Evolutionary conservation across 495 filamentous ascomycete species (phyloP), one percentile per base, ranked within the genome.

Genomic region (Acidomyces sp.): DNA sequence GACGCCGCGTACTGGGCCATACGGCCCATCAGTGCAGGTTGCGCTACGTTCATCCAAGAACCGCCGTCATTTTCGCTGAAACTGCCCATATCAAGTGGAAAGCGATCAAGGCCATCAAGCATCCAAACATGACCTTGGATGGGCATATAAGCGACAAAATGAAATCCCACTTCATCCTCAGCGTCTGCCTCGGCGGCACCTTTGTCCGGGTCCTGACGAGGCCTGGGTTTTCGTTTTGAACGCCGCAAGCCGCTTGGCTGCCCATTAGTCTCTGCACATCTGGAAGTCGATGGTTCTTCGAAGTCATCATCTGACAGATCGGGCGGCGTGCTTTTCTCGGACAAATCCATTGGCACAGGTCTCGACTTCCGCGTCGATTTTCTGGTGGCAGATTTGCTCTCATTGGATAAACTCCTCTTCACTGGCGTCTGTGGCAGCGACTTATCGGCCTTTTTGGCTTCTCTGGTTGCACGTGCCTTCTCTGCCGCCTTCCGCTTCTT

Each of bases 111-210:
- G 2, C 90, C 90, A 55, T 97, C 90, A 4, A 97, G 76, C 46
- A 85, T 82, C 85, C 86, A 97, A 12, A 93, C 69, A 24, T 74
- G 64, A 4, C 72, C 75, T 27, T 74, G 65, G 13, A 79, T 70
- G 10, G 88, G 85, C 30, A 95, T 78, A 53, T 82, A 93, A 3
- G 85, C 86, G 46, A 93, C 80, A 56, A 88, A 97, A 53, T 97
- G 90, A 49, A 78, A 90, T 1, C 67, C 72, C 3, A 63, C 58
- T 30, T 78, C 72, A 0, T 63, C 62, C 5, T 71, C 59, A 10
- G 60, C 56, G 9, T 65, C 60, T 25, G 64, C 59, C 6, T 56
- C 51, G 15, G 23, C 13, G 19, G 40, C 30, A 5, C 7, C 29
- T 28, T 18, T n/a, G 40, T 34, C 1, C 15, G 16, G 28, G 21